A percentile compares a stretch with the other conserved stretches of the same genome.
phyloP scores from a whole-genome alignment of 192 early-diverging fungal species.

The Gorgonomyces haynaldii region DNA sequence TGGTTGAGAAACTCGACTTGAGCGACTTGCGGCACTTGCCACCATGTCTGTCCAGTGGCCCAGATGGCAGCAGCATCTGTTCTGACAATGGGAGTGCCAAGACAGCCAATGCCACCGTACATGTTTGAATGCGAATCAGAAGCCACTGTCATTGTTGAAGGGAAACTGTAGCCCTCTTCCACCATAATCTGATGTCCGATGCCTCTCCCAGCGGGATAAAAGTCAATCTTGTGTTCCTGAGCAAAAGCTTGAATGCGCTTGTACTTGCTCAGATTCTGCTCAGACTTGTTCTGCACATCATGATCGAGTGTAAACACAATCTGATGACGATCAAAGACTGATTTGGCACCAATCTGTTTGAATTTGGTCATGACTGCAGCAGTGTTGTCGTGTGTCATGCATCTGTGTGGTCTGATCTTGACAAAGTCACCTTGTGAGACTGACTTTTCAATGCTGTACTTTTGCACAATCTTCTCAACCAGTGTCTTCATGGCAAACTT shows the following conservation, averaged over 20 bases:
- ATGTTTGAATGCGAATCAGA: constrained; percentile 99
- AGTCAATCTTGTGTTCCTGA: constrained; percentile 64
- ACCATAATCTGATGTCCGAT: constrained; percentile 98
- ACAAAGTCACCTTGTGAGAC: constrained; percentile 92
- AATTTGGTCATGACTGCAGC: constrained; percentile 65
- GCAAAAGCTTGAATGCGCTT: constrained; percentile 75
- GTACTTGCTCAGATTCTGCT: constrained; percentile 86
- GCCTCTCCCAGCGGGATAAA: constrained; percentile 92
- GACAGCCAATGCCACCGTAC: constrained; percentile 92
- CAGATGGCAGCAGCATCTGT: constrained; percentile 98
- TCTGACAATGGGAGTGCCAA: constrained; percentile 94
- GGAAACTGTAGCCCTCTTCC: constrained; percentile 95
- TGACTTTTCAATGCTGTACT: constrained; percentile 65
- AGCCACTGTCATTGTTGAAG: constrained; percentile 84
- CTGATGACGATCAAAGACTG: constrained; percentile 65
- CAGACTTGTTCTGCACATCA: constrained; percentile 93
- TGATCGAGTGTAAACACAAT: constrained; percentile 96
- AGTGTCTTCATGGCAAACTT: too few species aligned
- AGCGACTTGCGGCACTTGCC: constrained; percentile 94
- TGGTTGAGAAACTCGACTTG: constrained; percentile 74
- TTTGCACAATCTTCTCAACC: constrained; percentile 93
- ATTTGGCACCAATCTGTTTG: constrained; percentile 76
- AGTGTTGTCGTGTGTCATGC: constrained; percentile 97
- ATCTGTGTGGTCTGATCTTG: constrained; percentile 77
- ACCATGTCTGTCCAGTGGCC: constrained; percentile 97